A percentile compares a stretch with the other conserved stretches of the same genome.
Evolutionary conservation across 176 grass and related monocot genomes (phyloP).

Genomic region (Carex cristatella): DNA sequence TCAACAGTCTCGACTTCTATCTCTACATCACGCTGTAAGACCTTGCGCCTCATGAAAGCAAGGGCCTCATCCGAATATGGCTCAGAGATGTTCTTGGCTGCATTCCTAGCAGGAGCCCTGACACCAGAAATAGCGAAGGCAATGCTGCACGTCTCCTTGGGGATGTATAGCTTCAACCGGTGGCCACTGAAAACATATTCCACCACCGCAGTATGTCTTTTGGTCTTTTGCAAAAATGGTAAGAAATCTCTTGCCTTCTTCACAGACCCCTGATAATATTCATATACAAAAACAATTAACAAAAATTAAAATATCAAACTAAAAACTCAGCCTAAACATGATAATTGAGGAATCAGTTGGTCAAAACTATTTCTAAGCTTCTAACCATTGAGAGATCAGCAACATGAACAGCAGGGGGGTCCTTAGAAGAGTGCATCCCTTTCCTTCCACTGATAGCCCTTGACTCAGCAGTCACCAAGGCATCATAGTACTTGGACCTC

Average conservation of each 20-base stretch:
- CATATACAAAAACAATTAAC: neutral
- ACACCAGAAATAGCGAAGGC: constrained; percentile 96
- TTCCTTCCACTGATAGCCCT: constrained; percentile 89
- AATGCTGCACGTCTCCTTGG: constrained; percentile 97
- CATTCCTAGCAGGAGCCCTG: constrained; percentile 69
- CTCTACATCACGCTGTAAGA: constrained; percentile 91
- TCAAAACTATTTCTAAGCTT: neutral
- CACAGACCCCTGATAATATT: constrained; percentile 43
- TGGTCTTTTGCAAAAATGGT: constrained; percentile 77
- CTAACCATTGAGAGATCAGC: constrained; percentile 77
- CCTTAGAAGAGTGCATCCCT: constrained; percentile 70
- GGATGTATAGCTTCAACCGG: constrained; percentile 90
- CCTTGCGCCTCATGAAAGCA: constrained; percentile 92
- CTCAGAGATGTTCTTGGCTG: constrained; percentile 27
- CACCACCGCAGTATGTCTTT: constrained; percentile 73
- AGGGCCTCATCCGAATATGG: constrained; percentile 89
- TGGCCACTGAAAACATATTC: constrained; percentile 98
- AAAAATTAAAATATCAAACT: neutral
- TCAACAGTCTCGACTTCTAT: constrained; percentile 96
- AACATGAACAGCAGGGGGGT: constrained; percentile 80
- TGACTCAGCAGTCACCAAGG: constrained; percentile 76
- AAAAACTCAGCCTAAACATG: neutral
- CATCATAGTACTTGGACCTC: constrained; percentile 88
- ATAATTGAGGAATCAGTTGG: neutral
- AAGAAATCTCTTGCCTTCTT: constrained; percentile 97